These are phyloP conservation scores for Raphidocelis subcapitata DNA, from an alignment of 139 green algal genomes.

Conservation along the genomic window DNA sequence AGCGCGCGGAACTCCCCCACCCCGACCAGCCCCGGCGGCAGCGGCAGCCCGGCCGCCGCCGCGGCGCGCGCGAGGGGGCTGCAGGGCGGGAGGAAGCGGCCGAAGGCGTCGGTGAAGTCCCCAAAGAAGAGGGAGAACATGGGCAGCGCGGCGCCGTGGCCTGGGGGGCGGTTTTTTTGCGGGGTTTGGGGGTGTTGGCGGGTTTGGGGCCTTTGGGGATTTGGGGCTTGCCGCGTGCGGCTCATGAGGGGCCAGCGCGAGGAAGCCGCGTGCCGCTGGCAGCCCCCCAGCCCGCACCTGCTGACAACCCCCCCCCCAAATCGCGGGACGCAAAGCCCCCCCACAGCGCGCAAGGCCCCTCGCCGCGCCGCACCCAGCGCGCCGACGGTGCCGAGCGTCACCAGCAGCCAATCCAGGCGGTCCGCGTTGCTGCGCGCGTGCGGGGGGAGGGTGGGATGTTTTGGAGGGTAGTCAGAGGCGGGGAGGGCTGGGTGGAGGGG, in stretches of 20 bases:
- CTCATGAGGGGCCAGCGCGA: neutral
- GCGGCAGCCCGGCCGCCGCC: too few relatives aligned
- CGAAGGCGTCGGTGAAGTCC: slow-evolving; percentile 48
- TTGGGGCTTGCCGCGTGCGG: neutral
- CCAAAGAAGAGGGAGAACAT: slow-evolving; percentile 72
- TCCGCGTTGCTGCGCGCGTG: slow-evolving; percentile 41
- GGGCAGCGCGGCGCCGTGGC: slow-evolving; percentile 43
- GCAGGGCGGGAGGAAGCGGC: slow-evolving; percentile 8
- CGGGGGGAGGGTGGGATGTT: too few relatives aligned
- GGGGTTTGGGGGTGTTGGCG: too few relatives aligned
- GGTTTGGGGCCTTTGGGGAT: neutral
- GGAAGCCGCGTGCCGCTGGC: neutral
- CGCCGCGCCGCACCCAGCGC: slow-evolving; percentile 17
- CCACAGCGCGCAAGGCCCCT: neutral
- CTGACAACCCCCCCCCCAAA: too few relatives aligned
- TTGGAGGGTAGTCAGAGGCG: too few relatives aligned
- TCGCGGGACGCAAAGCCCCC: too few relatives aligned
- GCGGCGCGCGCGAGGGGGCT: neutral
- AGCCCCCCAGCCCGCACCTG: too few relatives aligned
- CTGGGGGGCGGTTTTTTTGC: neutral
- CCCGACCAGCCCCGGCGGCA: neutral
- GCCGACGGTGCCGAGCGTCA: slow-evolving; percentile 28
- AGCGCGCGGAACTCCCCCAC: slow-evolving; percentile 5
- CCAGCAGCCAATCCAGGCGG: slow-evolving; percentile 30
- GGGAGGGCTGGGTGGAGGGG: too few relatives aligned